Percentiles rank a stretch among this genome's conserved stretches.
These are phyloP conservation scores for Fusarium hostae DNA, from an alignment of 2,329 filamentous ascomycete genomes.

Conservation along the genomic window DNA sequence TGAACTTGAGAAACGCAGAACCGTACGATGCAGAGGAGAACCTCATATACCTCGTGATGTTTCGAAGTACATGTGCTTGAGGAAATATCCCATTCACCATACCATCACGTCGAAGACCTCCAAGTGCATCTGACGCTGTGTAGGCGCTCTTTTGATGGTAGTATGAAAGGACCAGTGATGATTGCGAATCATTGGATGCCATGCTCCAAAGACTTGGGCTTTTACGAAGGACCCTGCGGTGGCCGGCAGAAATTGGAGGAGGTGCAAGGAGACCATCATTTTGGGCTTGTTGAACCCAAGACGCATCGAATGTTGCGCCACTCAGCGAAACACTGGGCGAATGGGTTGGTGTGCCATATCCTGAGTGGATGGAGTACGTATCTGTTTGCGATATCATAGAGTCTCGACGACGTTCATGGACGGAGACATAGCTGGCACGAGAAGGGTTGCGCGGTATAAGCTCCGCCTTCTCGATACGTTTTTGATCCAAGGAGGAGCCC, in stretches of 20 bases:
- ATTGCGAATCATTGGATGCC: constrained; percentile 65
- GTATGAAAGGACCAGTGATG: constrained; percentile 63
- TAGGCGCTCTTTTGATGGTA: constrained; percentile 62
- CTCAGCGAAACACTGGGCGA: constrained; percentile 54
- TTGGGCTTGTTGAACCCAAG: constrained; percentile 28
- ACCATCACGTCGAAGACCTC: constrained; percentile 62
- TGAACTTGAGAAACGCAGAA: constrained; percentile 69
- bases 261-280: constrained; percentile 28
- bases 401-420: constrained; percentile 62
- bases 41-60: constrained; percentile 72
- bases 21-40: constrained; percentile 76
- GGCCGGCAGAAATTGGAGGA: constrained; percentile 37
- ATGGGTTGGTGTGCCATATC: constrained; percentile 56
- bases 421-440: constrained; percentile 60
- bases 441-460: constrained; percentile 55
- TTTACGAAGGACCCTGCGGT: constrained; percentile 47
- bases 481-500: constrained; percentile 10
- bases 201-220: constrained; percentile 70
- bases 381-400: constrained; percentile 68
- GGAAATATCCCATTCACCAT: constrained; percentile 70
- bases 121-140: constrained; percentile 59
- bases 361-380: constrained; percentile 62
- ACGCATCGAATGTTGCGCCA: constrained; percentile 42
- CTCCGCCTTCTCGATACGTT: constrained; percentile 40
- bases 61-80: constrained; percentile 66